A percentile compares a stretch with the other conserved stretches of the same genome.
These are phyloP conservation scores for Acorus gramineus DNA, from an alignment of 106 monocot species.

Conservation along the genomic window DNA sequence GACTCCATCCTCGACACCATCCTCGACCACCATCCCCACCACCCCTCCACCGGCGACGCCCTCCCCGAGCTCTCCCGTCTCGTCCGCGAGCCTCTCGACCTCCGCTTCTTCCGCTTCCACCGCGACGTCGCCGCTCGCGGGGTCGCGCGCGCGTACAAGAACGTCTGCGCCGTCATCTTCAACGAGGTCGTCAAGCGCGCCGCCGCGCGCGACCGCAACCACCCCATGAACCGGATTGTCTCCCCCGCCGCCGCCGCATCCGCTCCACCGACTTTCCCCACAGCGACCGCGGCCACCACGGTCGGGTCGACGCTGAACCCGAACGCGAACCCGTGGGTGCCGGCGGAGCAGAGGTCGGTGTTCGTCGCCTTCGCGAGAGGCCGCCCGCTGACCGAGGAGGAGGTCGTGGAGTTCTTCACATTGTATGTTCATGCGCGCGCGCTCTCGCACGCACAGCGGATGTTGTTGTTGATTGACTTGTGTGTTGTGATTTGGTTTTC, in stretches of 20 bases:
- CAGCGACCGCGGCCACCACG: neutral
- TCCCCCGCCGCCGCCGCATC: neutral
- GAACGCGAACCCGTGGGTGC: constrained; percentile 34
- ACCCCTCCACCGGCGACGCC: neutral
- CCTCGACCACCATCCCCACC: neutral
- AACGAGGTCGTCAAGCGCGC: constrained; percentile 11
- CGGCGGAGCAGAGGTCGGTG: constrained; percentile 32
- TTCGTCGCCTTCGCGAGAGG: constrained; percentile 56
- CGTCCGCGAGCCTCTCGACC: constrained; percentile 19
- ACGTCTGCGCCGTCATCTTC: constrained; percentile 24
- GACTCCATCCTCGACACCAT: constrained; percentile 19
- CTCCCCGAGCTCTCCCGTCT: constrained; percentile 21
- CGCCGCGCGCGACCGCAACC: constrained; percentile 1
- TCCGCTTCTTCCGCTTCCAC: constrained; percentile 29
- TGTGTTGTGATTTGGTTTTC: no score
- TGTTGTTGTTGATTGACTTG: neutral
- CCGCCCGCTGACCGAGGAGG: constrained; percentile 30
- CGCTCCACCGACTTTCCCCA: neutral
- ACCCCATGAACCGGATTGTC: neutral
- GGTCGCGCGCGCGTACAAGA: constrained; percentile 9
- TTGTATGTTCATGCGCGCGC: constrained; percentile 4
- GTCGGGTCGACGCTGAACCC: constrained; percentile 15
- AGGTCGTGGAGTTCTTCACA: constrained; percentile 42
- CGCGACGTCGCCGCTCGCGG: neutral
- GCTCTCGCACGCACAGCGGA: no score